Base-by-base conservation (phyloP, 164 flowering plant species). In the Piper longum region DNA sequence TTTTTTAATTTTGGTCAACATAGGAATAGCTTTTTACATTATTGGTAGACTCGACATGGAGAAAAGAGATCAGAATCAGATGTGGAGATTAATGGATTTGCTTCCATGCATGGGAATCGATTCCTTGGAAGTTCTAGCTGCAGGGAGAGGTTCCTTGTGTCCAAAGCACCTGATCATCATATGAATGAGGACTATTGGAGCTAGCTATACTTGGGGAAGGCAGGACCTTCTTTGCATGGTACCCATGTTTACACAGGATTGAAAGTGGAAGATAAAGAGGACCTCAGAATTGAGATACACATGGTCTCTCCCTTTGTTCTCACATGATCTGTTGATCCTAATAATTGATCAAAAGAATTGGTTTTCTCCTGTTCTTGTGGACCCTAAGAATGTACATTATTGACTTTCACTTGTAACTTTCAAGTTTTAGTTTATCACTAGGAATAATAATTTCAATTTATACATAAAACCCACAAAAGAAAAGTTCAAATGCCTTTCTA, bases 1-100 rank as follows among this genome's bases (percentile, higher is more conserved):
- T n/a, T n/a, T n/a, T n/a, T n/a, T n/a, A n/a, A n/a, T n/a, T n/a
- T n/a, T n/a, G n/a, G n/a, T n/a, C n/a, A n/a, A n/a, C n/a, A n/a
- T n/a, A n/a, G n/a, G n/a, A n/a, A n/a, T n/a, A n/a, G 43, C 67
- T 61, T 43, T 45, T 62, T 54, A 55, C 70, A 66, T 66, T 69
- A 66, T 66, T 67, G 70, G n/a, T n/a, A n/a, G n/a, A n/a, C n/a
- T n/a, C n/a, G n/a, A n/a, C n/a, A n/a, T n/a, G n/a, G 18, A 13
- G 58, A 64, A 64, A 67, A 42, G 14, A 45, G 56, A n/a, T n/a
- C n/a, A 8, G 62, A 69, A 64, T 64, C 41, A 41, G 43, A 40
- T 45, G n/a, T 64, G 43, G n/a, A 69, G 59, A 3, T n/a, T n/a
- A 18, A 45, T 65, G 62, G 72, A 65, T 65, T 74, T 43, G 56